Base-by-base conservation (phyloP, 2,329 filamentous ascomycete species). In the Beauveria sp. region DNA sequence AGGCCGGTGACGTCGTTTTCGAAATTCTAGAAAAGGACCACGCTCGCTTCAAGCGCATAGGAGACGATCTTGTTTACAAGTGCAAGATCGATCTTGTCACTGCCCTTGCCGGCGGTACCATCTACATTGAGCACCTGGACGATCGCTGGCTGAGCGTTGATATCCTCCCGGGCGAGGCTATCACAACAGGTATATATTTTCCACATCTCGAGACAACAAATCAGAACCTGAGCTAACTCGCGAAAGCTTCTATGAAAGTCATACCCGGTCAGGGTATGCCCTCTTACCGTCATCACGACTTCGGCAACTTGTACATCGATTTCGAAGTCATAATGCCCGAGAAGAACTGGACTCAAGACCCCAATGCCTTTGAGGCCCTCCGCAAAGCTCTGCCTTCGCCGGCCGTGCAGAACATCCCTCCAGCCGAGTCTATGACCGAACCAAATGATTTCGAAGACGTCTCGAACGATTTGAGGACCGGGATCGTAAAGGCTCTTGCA, bases 1-100 rank as follows among this genome's bases (percentile, higher is more conserved):
- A 96, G 73, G 90, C 95, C 18, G 95, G 96, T 67, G 96, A 99
- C 72, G 95, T 99, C 62, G 89, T 97, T 65, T 99, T 99, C 73
- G 93, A 98, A 79, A 98, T 99, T 66, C 93, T 98, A 78, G 92
- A 98, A 98, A 82, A 99, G 85, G 93, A 93, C n/a, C 95, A 99
- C 76, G 66, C 88, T 30, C 88, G 95, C 65, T 99, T 99, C 83
- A 92, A 93, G 73, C 90, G 95, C 69, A 96, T 95, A 76, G 93
- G 96, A 34, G 95, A 99, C 72, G 93, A 99, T 70, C 83, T 99
- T 20, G 91, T 97, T 73, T 98, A 93, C 81, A 89, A 95, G 65
- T 91, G 90, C 68, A 91, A 98, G 66, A 96, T 99, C 66, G 95
- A 99, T 71, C 87, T 99, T 50, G 86, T 98, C 64, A 99, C 93